Evolutionary conservation across 108 stramenopile species (phyloP).

Genomic region (Chaetoceros muelleri): DNA sequence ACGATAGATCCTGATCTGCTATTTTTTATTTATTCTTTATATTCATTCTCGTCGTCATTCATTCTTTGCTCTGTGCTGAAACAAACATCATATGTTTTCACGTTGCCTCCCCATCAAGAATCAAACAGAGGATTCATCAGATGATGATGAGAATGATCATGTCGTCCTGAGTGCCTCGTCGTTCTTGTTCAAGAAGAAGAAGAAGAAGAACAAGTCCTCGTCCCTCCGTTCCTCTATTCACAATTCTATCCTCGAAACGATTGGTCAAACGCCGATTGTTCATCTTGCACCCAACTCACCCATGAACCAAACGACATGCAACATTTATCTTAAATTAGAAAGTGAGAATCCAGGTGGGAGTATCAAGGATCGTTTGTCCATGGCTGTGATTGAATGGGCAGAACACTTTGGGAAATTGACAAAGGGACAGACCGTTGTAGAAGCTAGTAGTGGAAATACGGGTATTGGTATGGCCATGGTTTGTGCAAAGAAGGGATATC

Average conservation of each 20-base stretch:
- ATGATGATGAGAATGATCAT: not conserved
- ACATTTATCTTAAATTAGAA: constrained; percentile 73
- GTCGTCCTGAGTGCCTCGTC: not conserved
- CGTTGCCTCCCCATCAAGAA: not conserved
- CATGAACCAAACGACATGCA: constrained; percentile 1
- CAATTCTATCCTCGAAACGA: not conserved
- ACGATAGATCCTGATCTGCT: no score
- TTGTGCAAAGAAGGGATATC: constrained; percentile 63
- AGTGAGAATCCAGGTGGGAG: constrained; percentile 74
- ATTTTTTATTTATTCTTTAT: no score
- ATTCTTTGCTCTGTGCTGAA: not conserved
- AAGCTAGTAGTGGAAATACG: constrained; percentile 93
- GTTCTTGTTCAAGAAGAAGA: no score
- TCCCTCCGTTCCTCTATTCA: not conserved
- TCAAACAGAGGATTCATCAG: no score
- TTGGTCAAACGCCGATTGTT: not conserved
- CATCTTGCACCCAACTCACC: not conserved
- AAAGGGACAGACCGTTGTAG: constrained; percentile 87
- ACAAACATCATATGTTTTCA: not conserved
- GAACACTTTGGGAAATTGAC: constrained; percentile 66
- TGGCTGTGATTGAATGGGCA: constrained; percentile 75
- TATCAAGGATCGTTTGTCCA: constrained; percentile 88
- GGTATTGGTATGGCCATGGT: constrained; percentile 69
- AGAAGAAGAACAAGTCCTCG: no score
- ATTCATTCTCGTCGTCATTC: no score